Percentiles rank a stretch among this genome's conserved stretches.
These are phyloP conservation scores for Agrocybe praecox DNA, from an alignment of 768 basidiomycete species.

Conservation along the genomic window DNA sequence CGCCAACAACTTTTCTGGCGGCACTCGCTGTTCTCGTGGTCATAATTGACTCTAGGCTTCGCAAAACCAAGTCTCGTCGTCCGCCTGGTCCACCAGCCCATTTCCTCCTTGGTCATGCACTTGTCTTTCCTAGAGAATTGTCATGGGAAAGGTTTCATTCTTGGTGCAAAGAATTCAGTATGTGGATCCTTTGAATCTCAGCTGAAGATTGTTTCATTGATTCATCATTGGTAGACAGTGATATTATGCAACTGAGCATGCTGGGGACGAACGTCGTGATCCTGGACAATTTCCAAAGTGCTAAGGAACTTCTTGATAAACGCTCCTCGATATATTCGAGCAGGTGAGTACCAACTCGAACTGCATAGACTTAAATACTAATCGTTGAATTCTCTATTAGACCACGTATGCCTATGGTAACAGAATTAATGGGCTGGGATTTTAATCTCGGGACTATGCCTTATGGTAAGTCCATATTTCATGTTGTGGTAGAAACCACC, in stretches of 20 bases:
- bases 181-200: not conserved
- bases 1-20: not conserved
- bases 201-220: too few species aligned
- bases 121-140: not conserved
- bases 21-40: not conserved
- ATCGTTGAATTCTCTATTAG: not conserved
- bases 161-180: conserved; percentile 38
- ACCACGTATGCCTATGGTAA: conserved; percentile 15
- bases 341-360: conserved; percentile 13
- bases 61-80: not conserved
- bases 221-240: conserved; percentile 15
- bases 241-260: conserved; percentile 25
- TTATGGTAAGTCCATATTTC: not conserved
- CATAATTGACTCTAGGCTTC: not conserved
- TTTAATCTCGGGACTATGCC: conserved; percentile 11
- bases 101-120: not conserved
- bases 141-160: conserved; percentile 12
- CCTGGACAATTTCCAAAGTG: conserved; percentile 36
- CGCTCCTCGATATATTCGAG: conserved; percentile 40
- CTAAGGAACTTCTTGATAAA: conserved; percentile 42
- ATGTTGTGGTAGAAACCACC: not conserved
- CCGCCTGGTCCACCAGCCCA: conserved; percentile 1
- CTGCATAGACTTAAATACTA: not conserved
- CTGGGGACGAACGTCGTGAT: conserved; percentile 22
- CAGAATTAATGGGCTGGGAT: conserved; percentile 18